Percentiles rank a stretch among this genome's conserved stretches.
Evolutionary conservation across 805 yeast species (phyloP).

Genomic region (Schizosaccharomyces octosporus): DNA sequence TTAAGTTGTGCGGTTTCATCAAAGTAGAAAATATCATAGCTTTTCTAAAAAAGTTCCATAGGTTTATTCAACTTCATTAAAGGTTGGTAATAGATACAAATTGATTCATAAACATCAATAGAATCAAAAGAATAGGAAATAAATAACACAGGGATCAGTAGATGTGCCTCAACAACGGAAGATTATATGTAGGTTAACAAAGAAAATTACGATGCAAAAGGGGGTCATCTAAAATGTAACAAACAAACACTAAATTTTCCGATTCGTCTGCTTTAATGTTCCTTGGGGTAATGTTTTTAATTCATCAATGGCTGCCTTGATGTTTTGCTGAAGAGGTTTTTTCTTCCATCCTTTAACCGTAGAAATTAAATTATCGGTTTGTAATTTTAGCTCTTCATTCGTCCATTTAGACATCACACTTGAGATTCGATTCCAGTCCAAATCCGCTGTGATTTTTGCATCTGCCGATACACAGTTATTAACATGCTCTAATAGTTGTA

Average conservation of each 20-base stretch:
- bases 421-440: not conserved
- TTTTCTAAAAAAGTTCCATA: too few species aligned
- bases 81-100: too few species aligned
- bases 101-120: too few species aligned
- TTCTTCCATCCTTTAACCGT: not conserved
- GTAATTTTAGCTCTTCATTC: not conserved
- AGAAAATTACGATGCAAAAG: too few species aligned
- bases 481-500: not conserved
- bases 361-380: not conserved
- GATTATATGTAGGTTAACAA: too few species aligned
- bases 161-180: too few species aligned
- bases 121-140: too few species aligned
- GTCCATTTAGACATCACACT: not conserved
- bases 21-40: too few species aligned
- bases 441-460: not conserved
- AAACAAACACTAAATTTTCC: not conserved
- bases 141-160: too few species aligned
- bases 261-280: not conserved
- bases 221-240: too few species aligned
- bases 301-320: not conserved
- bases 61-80: too few species aligned
- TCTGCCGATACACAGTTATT: not conserved
- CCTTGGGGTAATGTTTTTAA: not conserved
- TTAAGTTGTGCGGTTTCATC: too few species aligned
- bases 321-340: not conserved